phyloP scores from a whole-genome alignment of 371 early-diverging fungal species.

The Coemansia sp. region DNA sequence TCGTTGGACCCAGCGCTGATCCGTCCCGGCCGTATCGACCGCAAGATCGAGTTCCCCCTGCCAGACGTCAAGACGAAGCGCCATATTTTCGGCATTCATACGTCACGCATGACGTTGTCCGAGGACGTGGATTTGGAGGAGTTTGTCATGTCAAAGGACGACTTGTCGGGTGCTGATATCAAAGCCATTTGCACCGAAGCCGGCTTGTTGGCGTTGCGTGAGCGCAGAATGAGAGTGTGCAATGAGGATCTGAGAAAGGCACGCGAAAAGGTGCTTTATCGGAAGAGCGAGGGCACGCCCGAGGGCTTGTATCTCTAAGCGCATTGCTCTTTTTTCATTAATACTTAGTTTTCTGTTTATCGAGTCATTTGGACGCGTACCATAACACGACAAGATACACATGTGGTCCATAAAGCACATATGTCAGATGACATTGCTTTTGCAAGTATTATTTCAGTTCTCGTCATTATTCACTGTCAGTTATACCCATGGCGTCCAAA shows the following conservation, averaged over 20 bases:
- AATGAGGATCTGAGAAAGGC: constrained; percentile 99
- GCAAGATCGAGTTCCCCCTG: constrained; percentile 99
- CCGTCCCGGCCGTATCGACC: constrained; percentile 99
- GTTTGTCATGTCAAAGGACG: constrained; percentile 98
- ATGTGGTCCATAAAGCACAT: neutral
- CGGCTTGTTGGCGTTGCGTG: constrained; percentile 97
- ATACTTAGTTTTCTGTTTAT: neutral
- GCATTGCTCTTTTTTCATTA: constrained; percentile 4
- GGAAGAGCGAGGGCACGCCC: constrained; percentile 98
- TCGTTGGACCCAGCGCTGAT: constrained; percentile 99
- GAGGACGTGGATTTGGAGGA: constrained; percentile 98
- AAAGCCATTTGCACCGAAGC: constrained; percentile 99
- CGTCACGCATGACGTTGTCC: constrained; percentile 96
- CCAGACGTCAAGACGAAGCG: constrained; percentile 99
- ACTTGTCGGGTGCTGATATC: constrained; percentile 99
- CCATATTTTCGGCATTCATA: constrained; percentile 99
- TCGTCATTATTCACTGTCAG: neutral
- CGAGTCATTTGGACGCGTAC: neutral
- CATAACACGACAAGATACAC: neutral
- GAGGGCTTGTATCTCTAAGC: constrained; percentile 89
- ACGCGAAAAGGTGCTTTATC: constrained; percentile 97
- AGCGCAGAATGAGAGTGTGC: constrained; percentile 98
- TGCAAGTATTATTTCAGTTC: too few species aligned
- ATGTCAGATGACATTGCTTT: neutral
- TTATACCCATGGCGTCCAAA: neutral